A percentile compares a stretch with the other conserved stretches of the same genome.
phyloP scores from a whole-genome alignment of 2,329 filamentous ascomycete species.

The Neopestalotiopsis sp. region DNA sequence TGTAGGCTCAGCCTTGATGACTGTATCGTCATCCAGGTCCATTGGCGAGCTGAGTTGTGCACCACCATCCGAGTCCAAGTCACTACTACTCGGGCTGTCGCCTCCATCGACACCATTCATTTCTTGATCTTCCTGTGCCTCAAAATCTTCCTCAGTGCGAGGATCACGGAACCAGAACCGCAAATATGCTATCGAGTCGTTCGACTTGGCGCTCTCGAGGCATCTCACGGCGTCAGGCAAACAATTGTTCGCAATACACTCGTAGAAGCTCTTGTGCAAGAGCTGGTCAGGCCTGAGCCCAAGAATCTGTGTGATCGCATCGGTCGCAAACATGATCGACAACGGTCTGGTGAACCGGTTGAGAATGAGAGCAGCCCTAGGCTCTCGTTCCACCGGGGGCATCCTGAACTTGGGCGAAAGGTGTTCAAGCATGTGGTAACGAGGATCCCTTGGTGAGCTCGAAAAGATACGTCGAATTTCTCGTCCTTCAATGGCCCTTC shows the following conservation, averaged over 20 bases:
- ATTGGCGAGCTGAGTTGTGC: slow-evolving; percentile 49
- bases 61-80: slow-evolving; percentile 49
- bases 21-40: slow-evolving; percentile 46
- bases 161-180: slow-evolving; percentile 86
- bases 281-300: slow-evolving; percentile 74
- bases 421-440: slow-evolving; percentile 89
- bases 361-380: slow-evolving; percentile 81
- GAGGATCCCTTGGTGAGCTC: slow-evolving; percentile 80
- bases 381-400: slow-evolving; percentile 72
- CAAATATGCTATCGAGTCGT: slow-evolving; percentile 89
- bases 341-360: slow-evolving; percentile 86
- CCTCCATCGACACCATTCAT: slow-evolving; percentile 45
- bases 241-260: slow-evolving; percentile 81
- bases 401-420: slow-evolving; percentile 80
- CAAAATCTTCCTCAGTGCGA: slow-evolving; percentile 59
- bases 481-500: slow-evolving; percentile 77
- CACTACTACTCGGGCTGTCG: slow-evolving; percentile 33
- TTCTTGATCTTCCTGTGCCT: slow-evolving; percentile 48
- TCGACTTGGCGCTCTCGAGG: slow-evolving; percentile 84
- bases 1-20: slow-evolving; percentile 42
- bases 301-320: slow-evolving; percentile 75
- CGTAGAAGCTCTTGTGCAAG: slow-evolving; percentile 82
- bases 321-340: slow-evolving; percentile 86
- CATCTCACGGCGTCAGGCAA: slow-evolving; percentile 78
- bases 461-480: slow-evolving; percentile 81